These are phyloP conservation scores for Agaricus subrufescens DNA, from an alignment of 768 basidiomycete species.

Conservation along the genomic window DNA sequence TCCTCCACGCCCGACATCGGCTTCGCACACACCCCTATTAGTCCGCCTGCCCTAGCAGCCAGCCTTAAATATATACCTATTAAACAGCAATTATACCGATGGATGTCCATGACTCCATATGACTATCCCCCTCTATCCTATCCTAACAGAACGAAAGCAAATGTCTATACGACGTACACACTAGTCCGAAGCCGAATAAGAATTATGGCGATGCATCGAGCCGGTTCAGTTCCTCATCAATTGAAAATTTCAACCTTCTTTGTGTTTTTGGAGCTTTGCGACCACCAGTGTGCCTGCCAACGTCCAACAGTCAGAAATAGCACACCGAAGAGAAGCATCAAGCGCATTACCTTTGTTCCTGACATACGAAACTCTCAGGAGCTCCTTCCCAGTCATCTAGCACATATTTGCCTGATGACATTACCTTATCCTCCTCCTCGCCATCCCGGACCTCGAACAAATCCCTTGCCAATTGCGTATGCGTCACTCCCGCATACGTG, in stretches of 20 bases:
- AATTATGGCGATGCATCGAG: conserved; percentile 5
- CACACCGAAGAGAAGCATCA: background rate
- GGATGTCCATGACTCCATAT: too few species aligned
- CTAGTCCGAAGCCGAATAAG: background rate
- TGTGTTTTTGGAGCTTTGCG: conserved; percentile 87
- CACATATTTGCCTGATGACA: conserved; percentile 65
- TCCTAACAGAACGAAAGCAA: too few species aligned
- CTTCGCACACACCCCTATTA: too few species aligned
- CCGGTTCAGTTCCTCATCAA: conserved; percentile 61
- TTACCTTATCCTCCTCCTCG: conserved; percentile 48
- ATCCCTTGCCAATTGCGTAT: conserved; percentile 93
- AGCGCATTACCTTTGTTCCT: conserved; percentile 74
- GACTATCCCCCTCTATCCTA: too few species aligned
- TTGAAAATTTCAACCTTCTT: conserved; percentile 76
- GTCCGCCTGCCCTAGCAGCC: too few species aligned
- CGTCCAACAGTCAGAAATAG: background rate
- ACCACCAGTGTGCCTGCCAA: conserved; percentile 76
- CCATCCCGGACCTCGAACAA: conserved; percentile 84
- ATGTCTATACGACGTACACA: too few species aligned
- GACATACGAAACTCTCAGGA: conserved; percentile 96
- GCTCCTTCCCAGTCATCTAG: conserved; percentile 95
- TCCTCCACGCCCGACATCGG: too few species aligned
- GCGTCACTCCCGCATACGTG: conserved; percentile 95
- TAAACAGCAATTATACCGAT: too few species aligned
- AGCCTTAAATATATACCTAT: too few species aligned